These are phyloP conservation scores for Buddleja alternifolia DNA, from an alignment of 257 asterid genomes.

Conservation along the genomic window DNA sequence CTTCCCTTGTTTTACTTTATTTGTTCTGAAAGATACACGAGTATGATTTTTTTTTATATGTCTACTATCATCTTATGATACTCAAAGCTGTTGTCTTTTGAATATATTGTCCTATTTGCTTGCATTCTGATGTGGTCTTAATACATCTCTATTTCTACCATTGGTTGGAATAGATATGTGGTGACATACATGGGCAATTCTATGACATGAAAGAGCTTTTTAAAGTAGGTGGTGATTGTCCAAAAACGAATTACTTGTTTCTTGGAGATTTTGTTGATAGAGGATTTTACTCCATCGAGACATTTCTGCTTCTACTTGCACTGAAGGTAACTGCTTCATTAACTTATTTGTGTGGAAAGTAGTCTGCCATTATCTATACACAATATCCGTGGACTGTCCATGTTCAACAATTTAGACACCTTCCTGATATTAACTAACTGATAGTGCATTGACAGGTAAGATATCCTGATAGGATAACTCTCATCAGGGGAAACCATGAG, in stretches of 20 bases:
- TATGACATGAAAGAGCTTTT: conserved; percentile 98
- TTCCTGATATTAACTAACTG: conserved; percentile 29
- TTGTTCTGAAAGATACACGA: background rate
- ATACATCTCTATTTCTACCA: conserved; percentile 6
- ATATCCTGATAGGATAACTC: conserved; percentile 95
- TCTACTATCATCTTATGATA: background rate
- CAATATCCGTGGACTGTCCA: conserved; percentile 4
- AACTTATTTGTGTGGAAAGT: conserved; percentile 9
- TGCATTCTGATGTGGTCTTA: conserved; percentile 9
- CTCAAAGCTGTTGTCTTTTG: background rate
- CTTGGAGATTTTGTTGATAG: conserved; percentile 98
- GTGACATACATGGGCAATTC: conserved; percentile 98
- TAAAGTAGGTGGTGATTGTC: conserved; percentile 96
- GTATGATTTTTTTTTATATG: background rate
- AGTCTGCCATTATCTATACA: background rate
- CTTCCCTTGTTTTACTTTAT: background rate
- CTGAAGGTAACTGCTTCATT: conserved; percentile 62
- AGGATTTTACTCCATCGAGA: conserved; percentile 96
- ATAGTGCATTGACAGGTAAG: conserved; percentile 68
- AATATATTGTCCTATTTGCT: background rate
- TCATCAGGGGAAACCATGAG: conserved; percentile 97
- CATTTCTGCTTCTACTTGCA: conserved; percentile 93
- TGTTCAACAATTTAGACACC: conserved; percentile 11
- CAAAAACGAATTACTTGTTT: conserved; percentile 90
- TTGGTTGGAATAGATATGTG: conserved; percentile 74